These are phyloP conservation scores for Gaertneriomyces sp. DNA, from an alignment of 192 early-diverging fungal species.

Conservation along the genomic window DNA sequence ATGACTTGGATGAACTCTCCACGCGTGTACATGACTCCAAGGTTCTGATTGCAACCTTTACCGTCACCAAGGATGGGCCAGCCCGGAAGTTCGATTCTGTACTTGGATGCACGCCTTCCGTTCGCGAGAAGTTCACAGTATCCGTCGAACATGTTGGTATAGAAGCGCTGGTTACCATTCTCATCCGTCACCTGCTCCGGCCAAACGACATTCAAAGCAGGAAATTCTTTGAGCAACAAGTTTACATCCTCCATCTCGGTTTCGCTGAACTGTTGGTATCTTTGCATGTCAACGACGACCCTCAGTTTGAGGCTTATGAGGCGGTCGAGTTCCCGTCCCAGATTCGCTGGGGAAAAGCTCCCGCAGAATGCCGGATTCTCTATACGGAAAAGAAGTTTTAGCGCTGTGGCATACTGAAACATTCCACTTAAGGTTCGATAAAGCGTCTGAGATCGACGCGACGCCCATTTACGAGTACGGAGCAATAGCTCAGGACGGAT, in stretches of 20 bases:
- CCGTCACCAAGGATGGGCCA: conserved; percentile 82
- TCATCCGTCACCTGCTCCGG: not conserved
- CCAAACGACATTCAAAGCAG: conserved; percentile 9
- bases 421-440: conserved; percentile 81
- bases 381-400: conserved; percentile 49
- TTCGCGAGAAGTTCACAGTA: conserved; percentile 62
- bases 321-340: conserved; percentile 1
- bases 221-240: not conserved
- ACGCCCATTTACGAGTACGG: too few relatives aligned
- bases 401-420: conserved; percentile 80
- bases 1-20: conserved; percentile 84
- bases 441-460: conserved; percentile 52
- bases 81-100: conserved; percentile 23
- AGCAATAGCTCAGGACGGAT: too few relatives aligned
- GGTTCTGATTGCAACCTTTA: conserved; percentile 74
- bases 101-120: conserved; percentile 67
- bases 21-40: conserved; percentile 68
- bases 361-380: not conserved
- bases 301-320: conserved; percentile 69
- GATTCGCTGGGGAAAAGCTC: conserved; percentile 5
- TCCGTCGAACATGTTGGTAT: conserved; percentile 68
- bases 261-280: conserved; percentile 69
- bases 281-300: conserved; percentile 81
- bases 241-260: conserved; percentile 5
- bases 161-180: conserved; percentile 50